Base-by-base conservation (phyloP, 352 stramenopile species). In the Detonula confervacea region DNA sequence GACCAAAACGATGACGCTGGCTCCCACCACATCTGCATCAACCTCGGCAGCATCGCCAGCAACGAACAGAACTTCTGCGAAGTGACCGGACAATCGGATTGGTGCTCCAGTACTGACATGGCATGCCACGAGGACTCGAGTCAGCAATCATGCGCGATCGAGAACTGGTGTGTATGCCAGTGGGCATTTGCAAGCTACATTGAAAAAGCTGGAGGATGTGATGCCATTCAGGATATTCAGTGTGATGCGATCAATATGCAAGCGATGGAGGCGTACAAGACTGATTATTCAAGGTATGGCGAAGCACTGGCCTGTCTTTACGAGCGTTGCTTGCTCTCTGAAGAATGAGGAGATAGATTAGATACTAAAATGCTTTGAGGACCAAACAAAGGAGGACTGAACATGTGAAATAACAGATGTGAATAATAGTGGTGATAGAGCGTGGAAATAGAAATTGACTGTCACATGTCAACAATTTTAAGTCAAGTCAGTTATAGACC, bases 151-250 rank as follows among this genome's bases (percentile, higher is more conserved):
- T 91, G 82, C 39, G 44, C 65, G 0, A 68, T 92, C 16, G 2
- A 84, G 44, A 60, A 92, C 44, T 91, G 84, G 84, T 91, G 84
- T 61, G 87, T 91, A 33, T 92, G 87, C 46, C 81, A 92, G 57
- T 92, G 87, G 87, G 87, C 87, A 1, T 92, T 92, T 80, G 80
- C 79, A 8, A 78, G 56, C 12, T 92, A 92, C 55, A 65, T 92
- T 16, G 20, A 88, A 51, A 82, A 81, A 14, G 82, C 84, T 16
- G 84, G 84, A 27, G 87, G 84, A 9, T 92, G 87, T 49, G 74
- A 89, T 39, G 51, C 67, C 1, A 90, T 92, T 70, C 84, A 91
- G 56, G 60, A 83, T 7, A 80, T 92, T 56, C 30, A 80, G 12
- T 92, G 87, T 59, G 73, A 90, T 35, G 52, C 76, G 18, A 81